Evolutionary conservation across 129 eudicot genomes (phyloP).

Genomic region (Pittosporum tobira): DNA sequence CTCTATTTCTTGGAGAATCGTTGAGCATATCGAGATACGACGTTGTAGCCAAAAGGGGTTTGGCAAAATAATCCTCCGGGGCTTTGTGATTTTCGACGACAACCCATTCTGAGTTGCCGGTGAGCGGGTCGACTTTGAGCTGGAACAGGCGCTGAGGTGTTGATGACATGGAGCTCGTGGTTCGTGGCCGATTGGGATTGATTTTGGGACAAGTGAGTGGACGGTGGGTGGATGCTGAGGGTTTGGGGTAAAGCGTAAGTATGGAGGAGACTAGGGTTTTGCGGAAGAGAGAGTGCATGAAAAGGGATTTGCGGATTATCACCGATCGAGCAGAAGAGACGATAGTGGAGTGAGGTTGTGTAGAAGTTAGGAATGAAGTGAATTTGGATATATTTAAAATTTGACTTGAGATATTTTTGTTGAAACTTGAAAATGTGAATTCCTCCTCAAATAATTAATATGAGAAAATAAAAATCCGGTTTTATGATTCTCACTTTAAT

Average conservation of each 20-base stretch:
- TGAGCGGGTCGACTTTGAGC: constrained; percentile 54
- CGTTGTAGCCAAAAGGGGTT: constrained; percentile 44
- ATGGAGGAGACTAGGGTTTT: constrained; percentile 28
- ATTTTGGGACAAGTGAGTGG: constrained; percentile 10
- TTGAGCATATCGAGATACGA: constrained; percentile 92
- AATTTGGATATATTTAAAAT: too few relatives aligned
- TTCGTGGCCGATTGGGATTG: constrained; percentile 25
- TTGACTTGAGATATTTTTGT: too few relatives aligned
- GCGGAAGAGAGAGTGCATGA: constrained; percentile 7
- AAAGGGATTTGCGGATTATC: too few relatives aligned
- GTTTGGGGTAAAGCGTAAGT: neutral
- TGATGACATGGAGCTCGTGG: constrained; percentile 33
- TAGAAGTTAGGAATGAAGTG: too few relatives aligned
- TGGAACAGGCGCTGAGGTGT: constrained; percentile 63
- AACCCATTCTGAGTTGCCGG: constrained; percentile 80
- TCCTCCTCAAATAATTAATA: too few relatives aligned
- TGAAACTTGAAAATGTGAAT: too few relatives aligned
- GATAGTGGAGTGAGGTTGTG: too few relatives aligned
- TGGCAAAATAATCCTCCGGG: constrained; percentile 6
- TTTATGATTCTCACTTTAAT: too few relatives aligned
- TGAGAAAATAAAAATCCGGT: too few relatives aligned
- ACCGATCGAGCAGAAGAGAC: too few relatives aligned
- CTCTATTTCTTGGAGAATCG: constrained; percentile 50
- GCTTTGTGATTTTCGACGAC: constrained; percentile 44
- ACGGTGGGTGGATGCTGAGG: constrained; percentile 9